Evolutionary conservation across 2,329 filamentous ascomycete species (phyloP), one percentile per base, ranked within the genome.

Genomic region (Colletotrichum acutatum): DNA sequence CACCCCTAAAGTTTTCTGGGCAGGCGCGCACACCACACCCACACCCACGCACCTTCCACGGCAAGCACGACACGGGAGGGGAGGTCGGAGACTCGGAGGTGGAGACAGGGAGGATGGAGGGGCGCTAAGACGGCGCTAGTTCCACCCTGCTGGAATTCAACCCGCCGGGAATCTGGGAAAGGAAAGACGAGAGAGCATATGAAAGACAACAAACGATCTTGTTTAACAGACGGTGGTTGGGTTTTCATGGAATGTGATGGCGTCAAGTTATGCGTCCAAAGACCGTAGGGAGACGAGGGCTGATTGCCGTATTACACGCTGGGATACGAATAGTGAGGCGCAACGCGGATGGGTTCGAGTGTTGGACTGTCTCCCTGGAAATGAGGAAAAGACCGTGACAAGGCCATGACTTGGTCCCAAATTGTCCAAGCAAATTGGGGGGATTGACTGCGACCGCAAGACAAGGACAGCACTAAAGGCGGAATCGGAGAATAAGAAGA

Each of bases 91-190:
- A 42, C 37, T 42, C 37, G 37, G 37, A 42, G 37, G 37, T 42
- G 37, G 37, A 42, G 37, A 42, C 37, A 42, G 37, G 37, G 37
- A 42, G 37, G 37, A 42, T 5, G 30, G 28, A 34, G 37, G 16
- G 22, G 57, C 28, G 26, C 32, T 22, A 16, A 37, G 57, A 54
- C 49, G 66, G 70, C 70, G 70, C 60, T 65, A 69, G 66, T 64
- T 64, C 70, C 70, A 64, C 65, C 4, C 53, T 69, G 66, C 53
- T 69, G 66, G 66, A 69, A 72, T 72, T 53, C 28, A 57, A 57
- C 52, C 63, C 53, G 59, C 52, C 32, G 26, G 32, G 32, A 3
- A 6, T 14, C 24, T 28, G 19, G 54, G 12, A 28, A 57, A 22
- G 4, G 53, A 64, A 32, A 59, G 30, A 7, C 32, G 12, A 53